Evolutionary conservation across 2,329 filamentous ascomycete genomes (phyloP).

Genomic region (Pyrenochaeta sp.): DNA sequence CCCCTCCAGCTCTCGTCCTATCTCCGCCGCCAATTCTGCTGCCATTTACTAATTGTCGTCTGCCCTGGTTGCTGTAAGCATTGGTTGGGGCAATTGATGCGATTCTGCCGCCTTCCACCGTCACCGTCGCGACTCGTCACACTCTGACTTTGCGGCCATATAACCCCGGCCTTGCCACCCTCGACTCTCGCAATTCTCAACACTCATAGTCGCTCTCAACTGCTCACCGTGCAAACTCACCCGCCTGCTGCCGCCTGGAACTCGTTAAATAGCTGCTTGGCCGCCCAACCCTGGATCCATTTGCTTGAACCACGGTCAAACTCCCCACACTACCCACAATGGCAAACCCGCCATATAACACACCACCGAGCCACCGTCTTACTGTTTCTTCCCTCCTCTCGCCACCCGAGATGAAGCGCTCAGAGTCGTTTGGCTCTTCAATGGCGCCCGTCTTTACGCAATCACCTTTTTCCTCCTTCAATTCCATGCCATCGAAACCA

Average conservation of each 20-base stretch:
- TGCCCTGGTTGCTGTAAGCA: conserved; percentile 34
- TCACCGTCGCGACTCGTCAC: conserved; percentile 23
- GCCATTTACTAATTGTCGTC: conserved; percentile 32
- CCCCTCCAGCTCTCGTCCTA: conserved; percentile 28
- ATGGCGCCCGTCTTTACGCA: conserved; percentile 28
- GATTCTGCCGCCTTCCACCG: conserved; percentile 44
- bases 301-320: conserved; percentile 24
- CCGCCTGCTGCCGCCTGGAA: conserved; percentile 21
- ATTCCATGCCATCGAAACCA: conserved; percentile 33
- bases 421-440: conserved; percentile 50
- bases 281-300: conserved; percentile 2
- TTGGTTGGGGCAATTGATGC: conserved; percentile 33
- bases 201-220: conserved; percentile 17
- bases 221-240: too few relatives aligned
- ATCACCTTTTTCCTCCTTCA: conserved; percentile 39
- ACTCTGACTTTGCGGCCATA: conserved; percentile 30
- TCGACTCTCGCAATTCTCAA: conserved; percentile 17
- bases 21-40: conserved; percentile 34
- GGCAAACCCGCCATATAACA: conserved; percentile 39
- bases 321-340: conserved; percentile 32
- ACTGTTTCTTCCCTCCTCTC: conserved; percentile 52
- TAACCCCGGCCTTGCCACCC: conserved; percentile 33
- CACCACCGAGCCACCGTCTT: conserved; percentile 42
- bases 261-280: conserved; percentile 13
- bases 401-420: conserved; percentile 51